These are phyloP conservation scores for Aspergillus alliaceus DNA, from an alignment of 2,329 filamentous ascomycete species.

Conservation along the genomic window DNA sequence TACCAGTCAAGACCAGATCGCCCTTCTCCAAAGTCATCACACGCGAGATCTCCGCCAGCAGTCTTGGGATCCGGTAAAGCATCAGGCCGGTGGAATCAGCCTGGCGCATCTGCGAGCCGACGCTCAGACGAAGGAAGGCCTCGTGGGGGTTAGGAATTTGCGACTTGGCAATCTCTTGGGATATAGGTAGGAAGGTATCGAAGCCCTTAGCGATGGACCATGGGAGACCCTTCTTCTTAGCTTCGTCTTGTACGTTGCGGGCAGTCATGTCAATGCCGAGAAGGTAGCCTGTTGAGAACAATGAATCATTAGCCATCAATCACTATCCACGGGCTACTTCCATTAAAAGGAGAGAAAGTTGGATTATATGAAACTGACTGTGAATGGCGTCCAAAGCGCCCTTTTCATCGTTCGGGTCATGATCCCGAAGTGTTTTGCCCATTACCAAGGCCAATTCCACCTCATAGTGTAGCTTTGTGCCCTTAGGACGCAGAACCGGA, in stretches of 20 bases:
- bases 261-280: conserved; percentile 97
- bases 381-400: conserved; percentile 80
- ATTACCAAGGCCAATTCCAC: conserved; percentile 91
- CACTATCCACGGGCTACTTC: not conserved
- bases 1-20: conserved; percentile 94
- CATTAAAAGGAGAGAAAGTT: no score
- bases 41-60: conserved; percentile 86
- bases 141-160: conserved; percentile 84
- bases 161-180: conserved; percentile 74
- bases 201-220: conserved; percentile 98
- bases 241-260: conserved; percentile 91
- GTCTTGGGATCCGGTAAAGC: conserved; percentile 85
- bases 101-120: conserved; percentile 79
- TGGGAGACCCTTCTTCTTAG: conserved; percentile 93
- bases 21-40: conserved; percentile 93
- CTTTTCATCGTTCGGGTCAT: conserved; percentile 70
- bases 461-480: conserved; percentile 88
- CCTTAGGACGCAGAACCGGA: conserved; percentile 76
- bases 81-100: conserved; percentile 88
- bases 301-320: not conserved
- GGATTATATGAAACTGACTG: conserved; percentile 48
- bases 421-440: conserved; percentile 74
- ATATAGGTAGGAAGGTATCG: conserved; percentile 92
- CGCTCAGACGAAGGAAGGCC: conserved; percentile 78
- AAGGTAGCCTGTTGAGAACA: conserved; percentile 65